Conservation (phyloP, 768 basidiomycete species). For the Suillus luteus region DNA sequence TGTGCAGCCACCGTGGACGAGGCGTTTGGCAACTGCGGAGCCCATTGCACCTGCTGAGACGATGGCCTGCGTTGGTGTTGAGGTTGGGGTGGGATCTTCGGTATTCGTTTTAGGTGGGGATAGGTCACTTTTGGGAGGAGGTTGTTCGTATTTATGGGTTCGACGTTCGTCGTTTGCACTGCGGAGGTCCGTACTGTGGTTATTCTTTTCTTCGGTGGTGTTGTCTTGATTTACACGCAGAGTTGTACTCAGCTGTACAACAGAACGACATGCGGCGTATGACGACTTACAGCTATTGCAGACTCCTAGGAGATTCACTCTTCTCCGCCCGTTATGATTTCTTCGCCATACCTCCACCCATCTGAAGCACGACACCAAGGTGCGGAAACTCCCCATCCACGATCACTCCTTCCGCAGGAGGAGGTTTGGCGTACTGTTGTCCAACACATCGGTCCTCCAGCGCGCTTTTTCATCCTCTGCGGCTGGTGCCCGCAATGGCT, state of each 20-base stretch:
- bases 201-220: background rate
- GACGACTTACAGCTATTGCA: no score
- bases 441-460: no score
- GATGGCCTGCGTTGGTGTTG: constrained; percentile 30
- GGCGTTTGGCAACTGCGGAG: constrained; percentile 46
- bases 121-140: background rate
- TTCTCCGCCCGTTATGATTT: no score
- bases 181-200: background rate
- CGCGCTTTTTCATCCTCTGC: no score
- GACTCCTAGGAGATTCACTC: no score
- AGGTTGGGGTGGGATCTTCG: background rate
- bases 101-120: background rate
- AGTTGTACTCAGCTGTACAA: background rate
- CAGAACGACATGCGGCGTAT: no score
- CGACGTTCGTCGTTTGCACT: background rate
- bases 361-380: no score
- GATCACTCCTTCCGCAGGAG: no score
- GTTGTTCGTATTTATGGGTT: background rate
- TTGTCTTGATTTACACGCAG: background rate
- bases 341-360: no score
- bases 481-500: no score
- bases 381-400: no score
- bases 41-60: constrained; percentile 62
- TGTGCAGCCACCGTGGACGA: constrained; percentile 45
- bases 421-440: no score